Base-by-base conservation (phyloP, 192 early-diverging fungal genomes). In the Diversispora epigaea region DNA sequence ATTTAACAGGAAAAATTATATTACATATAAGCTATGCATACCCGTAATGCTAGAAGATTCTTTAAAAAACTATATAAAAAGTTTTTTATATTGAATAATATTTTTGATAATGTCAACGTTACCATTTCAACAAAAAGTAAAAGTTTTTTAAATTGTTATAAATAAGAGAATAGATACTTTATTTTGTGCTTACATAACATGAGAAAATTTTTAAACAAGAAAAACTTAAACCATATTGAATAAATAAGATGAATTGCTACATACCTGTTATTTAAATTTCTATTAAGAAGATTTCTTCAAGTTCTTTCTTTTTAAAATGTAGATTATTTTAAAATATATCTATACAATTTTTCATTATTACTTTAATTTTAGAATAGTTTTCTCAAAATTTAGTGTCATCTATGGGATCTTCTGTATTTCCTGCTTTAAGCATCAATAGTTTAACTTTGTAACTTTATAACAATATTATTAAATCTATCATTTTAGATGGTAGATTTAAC, bases 91-190 rank as follows among this genome's bases (percentile, higher is more conserved):
- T 72, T 40, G 19, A 55, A 60, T 19, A 72, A 45, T 6, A 17
- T 72, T 19, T 39, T 72, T 7, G 56, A 43, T 0, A 60, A 17
- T 60, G 43, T 72, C 55, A 72, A 57, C 10, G 56, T 72, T 21
- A 43, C 70, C 55, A 72, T 72, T 21, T 72, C 70, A 72, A 45
- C 10, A 72, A 72, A 72, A 56, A 72, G 58, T 72, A 72, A 58
- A 58, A 58, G 2, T 60, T 72, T 44, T 72, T 12, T 19, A 19
- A 72, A 58, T 41, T 60, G 58, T 72, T 9, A n/a, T 72, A 72
- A 15, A 21, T 12, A 72, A 72, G 56, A 21, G 70, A 71, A 14
- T 71, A 71, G 50, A 72, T 72, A 5, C 41, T 58, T 55, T 54
- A 71, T n/a, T 41, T 71, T 71, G 40, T 71, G 25, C 39, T 32